Evolutionary conservation across 768 basidiomycete species (phyloP).

Genomic region (Pleurotus giganteus): DNA sequence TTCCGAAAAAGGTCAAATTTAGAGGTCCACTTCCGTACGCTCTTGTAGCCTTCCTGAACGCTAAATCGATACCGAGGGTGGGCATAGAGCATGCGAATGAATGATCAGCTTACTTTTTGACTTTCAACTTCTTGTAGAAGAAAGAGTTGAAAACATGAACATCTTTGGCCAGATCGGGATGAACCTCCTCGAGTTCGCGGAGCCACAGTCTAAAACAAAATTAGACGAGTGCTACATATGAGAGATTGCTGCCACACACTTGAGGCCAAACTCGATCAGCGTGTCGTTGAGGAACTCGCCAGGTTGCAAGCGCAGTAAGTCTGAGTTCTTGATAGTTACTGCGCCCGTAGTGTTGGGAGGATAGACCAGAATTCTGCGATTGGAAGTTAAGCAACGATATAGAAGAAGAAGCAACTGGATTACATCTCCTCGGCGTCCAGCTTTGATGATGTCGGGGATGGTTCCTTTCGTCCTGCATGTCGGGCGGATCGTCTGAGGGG

Average conservation of each 20-base stretch:
- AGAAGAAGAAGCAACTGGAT: slow-evolving; percentile 17
- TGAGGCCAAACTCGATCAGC: slow-evolving; percentile 92
- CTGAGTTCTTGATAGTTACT: slow-evolving; percentile 79
- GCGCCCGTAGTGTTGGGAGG: slow-evolving; percentile 69
- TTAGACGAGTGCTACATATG: slow-evolving; percentile 4
- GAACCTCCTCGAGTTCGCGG: slow-evolving; percentile 45
- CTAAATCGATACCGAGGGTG: slow-evolving; percentile 25
- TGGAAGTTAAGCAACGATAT: slow-evolving; percentile 6
- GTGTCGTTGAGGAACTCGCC: slow-evolving; percentile 95
- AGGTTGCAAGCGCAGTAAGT: slow-evolving; percentile 68
- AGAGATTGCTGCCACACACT: slow-evolving; percentile 47
- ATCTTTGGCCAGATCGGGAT: slow-evolving; percentile 65
- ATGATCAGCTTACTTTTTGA: slow-evolving; percentile 51
- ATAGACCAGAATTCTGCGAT: slow-evolving; percentile 68
- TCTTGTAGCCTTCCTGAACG: slow-evolving; percentile 67
- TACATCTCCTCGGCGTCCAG: slow-evolving; percentile 67
- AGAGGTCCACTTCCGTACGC: slow-evolving; percentile 92
- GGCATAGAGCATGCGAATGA: background rate
- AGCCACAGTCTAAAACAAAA: slow-evolving; percentile 61
- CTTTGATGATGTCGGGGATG: slow-evolving; percentile 18
- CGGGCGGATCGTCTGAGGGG: slow-evolving; percentile 35
- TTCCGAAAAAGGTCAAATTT: slow-evolving; percentile 88
- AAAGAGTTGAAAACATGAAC: slow-evolving; percentile 95
- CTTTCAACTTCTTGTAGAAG: slow-evolving; percentile 93
- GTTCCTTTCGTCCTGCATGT: slow-evolving; percentile 26